Conservation (phyloP, 2,329 filamentous ascomycete genomes). For the Paracoccidioides lutzii region DNA sequence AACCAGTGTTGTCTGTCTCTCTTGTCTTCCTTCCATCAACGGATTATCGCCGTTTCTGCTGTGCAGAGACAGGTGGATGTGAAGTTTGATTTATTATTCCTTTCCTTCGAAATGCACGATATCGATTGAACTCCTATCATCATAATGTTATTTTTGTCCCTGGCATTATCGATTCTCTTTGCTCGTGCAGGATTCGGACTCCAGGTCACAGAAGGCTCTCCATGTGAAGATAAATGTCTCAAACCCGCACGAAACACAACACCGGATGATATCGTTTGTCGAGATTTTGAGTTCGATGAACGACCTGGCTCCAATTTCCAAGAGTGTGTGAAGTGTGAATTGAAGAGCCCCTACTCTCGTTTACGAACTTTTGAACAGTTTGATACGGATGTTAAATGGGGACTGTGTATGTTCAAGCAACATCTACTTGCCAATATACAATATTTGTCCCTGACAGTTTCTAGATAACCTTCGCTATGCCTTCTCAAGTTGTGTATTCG, state of each 20-base stretch:
- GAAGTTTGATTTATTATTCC: background rate
- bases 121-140: background rate
- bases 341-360: constrained; percentile 28
- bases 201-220: constrained; percentile 24
- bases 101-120: background rate
- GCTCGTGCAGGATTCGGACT: constrained; percentile 17
- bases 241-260: constrained; percentile 25
- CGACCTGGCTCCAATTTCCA: constrained; percentile 26
- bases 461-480: constrained; percentile 35
- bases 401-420: constrained; percentile 27
- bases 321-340: constrained; percentile 30
- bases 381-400: constrained; percentile 35
- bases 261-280: constrained; percentile 29
- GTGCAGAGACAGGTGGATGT: background rate
- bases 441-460: constrained; percentile 8
- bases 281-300: constrained; percentile 25
- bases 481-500: constrained; percentile 33
- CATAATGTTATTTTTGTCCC: constrained; percentile 10
- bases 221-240: constrained; percentile 25
- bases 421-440: background rate
- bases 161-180: constrained; percentile 13
- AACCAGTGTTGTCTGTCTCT: background rate
- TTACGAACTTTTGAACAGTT: constrained; percentile 12
- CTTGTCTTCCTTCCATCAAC: too few species aligned
- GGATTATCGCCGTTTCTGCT: background rate